These are phyloP conservation scores for Coniochaeta ligniaria DNA, from an alignment of 2,329 filamentous ascomycete species.

Conservation along the genomic window DNA sequence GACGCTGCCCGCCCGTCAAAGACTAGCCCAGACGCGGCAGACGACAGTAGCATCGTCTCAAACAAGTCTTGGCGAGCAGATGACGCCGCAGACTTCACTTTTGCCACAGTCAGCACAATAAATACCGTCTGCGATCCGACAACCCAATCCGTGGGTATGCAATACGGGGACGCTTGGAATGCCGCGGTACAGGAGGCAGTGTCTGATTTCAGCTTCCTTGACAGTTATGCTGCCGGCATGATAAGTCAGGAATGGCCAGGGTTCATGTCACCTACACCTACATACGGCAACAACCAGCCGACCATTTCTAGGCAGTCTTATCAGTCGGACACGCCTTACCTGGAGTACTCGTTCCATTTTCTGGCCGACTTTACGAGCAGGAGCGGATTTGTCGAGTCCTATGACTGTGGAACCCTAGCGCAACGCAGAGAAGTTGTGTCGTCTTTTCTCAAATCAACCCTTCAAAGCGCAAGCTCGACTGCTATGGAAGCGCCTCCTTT, in stretches of 20 bases:
- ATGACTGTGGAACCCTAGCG: slow-evolving; percentile 25
- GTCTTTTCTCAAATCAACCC: slow-evolving; percentile 4
- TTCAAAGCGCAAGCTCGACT: neutral
- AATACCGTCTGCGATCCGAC: neutral
- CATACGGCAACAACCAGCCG: neutral
- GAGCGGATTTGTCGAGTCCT: slow-evolving; percentile 25
- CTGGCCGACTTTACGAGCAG: slow-evolving; percentile 27
- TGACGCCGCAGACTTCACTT: neutral
- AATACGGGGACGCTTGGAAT: neutral
- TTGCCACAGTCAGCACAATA: neutral
- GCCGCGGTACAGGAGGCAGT: neutral
- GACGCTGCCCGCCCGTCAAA: neutral
- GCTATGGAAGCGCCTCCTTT: neutral
- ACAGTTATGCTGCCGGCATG: neutral
- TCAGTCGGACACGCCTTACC: slow-evolving; percentile 3
- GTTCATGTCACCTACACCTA: neutral
- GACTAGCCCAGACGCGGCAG: neutral
- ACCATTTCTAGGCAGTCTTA: neutral
- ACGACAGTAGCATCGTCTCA: neutral
- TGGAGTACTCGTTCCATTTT: slow-evolving; percentile 18
- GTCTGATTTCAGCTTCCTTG: neutral
- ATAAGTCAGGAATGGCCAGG: neutral
- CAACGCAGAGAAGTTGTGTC: slow-evolving; percentile 20
- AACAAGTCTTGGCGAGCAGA: neutral
- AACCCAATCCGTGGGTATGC: neutral